Conservation (phyloP, 257 asterid genomes). For the Lycium barbarum region DNA sequence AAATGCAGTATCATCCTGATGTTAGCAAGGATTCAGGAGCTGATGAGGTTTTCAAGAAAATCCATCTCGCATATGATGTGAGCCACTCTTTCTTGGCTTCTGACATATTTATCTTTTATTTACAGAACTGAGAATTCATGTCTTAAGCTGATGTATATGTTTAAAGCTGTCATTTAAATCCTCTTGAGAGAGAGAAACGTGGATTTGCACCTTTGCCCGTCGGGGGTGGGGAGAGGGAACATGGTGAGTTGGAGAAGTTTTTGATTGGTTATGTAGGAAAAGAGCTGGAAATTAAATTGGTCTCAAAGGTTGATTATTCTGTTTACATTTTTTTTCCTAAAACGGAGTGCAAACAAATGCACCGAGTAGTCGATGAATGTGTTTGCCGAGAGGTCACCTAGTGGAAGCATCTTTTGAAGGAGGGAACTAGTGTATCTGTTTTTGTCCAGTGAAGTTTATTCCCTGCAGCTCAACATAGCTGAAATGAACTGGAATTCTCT, state of each 20-base stretch:
- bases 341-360: not conserved
- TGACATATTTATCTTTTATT: not conserved
- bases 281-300: constrained; percentile 6
- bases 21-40: constrained; percentile 82
- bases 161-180: not conserved
- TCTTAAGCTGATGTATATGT: not conserved
- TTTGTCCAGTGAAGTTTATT: too few relatives aligned
- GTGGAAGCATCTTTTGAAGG: not conserved
- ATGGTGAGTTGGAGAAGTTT: too few relatives aligned
- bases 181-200: not conserved
- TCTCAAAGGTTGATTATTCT: not conserved
- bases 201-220: not conserved
- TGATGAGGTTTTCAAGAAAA: constrained; percentile 71
- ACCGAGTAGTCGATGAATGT: not conserved
- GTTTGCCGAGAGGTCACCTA: not conserved
- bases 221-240: not conserved
- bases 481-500: too few relatives aligned
- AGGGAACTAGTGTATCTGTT: too few relatives aligned
- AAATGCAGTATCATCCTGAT: constrained; percentile 90
- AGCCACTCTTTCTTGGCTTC: constrained; percentile 36
- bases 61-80: constrained; percentile 86
- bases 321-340: not conserved
- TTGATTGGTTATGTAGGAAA: not conserved
- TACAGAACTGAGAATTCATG: not conserved
- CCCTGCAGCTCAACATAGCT: too few relatives aligned